phyloP scores from a whole-genome alignment of 345 rosid species.

The Zanthoxylum bungeanum region DNA sequence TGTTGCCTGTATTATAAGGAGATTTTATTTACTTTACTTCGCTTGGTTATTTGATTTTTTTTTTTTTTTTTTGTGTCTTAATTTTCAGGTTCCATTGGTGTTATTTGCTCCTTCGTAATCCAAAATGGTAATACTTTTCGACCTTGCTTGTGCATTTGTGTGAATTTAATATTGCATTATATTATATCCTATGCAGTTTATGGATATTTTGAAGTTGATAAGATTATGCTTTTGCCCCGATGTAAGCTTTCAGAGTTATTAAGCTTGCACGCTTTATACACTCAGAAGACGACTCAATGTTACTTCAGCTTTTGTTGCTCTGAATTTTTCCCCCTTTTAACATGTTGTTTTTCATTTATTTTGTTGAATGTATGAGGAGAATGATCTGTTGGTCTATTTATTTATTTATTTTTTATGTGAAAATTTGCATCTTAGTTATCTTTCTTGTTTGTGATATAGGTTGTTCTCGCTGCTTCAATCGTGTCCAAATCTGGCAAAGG shows the following conservation, averaged over 20 bases:
- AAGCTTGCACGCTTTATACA: not conserved
- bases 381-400: not conserved
- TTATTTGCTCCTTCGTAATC: not conserved
- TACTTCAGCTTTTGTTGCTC: not conserved
- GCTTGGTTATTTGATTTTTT: not conserved
- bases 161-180: not conserved
- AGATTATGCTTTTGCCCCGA: not conserved
- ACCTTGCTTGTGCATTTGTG: not conserved
- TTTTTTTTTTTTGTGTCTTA: not conserved
- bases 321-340: not conserved
- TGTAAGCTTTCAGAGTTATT: not conserved
- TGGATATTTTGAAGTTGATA: not conserved
- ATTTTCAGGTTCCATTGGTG: constrained; percentile 4
- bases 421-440: constrained; percentile 8
- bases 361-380: not conserved
- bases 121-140: constrained; percentile 2
- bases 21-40: not conserved
- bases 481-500: constrained; percentile 95
- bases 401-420: not conserved
- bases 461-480: constrained; percentile 88
- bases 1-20: no score
- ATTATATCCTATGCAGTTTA: not conserved
- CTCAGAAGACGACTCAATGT: not conserved
- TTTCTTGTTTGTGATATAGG: constrained; percentile 40
- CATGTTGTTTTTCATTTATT: not conserved